Percentiles rank a stretch among this genome's conserved stretches.
Conservation (phyloP, 2,329 filamentous ascomycete genomes). For the Microsporum audouinii region DNA sequence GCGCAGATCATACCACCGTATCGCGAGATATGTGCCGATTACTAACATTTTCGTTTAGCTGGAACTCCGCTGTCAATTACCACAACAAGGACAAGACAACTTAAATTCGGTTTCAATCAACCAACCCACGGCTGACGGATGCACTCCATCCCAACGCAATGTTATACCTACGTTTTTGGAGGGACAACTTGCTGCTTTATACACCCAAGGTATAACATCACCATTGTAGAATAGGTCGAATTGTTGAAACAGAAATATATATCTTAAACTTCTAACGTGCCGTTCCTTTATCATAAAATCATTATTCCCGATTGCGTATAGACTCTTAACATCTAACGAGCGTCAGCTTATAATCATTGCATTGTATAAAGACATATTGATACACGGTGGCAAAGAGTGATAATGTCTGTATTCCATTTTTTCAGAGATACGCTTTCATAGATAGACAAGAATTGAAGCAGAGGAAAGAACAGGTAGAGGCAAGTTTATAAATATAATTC, state of each 20-base stretch:
- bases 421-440: not conserved
- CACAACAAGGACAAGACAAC: conserved; percentile 75
- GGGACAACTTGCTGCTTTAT: not conserved
- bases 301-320: not conserved
- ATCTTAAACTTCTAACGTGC: not conserved
- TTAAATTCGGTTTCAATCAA: conserved; percentile 20
- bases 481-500: not conserved
- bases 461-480: not conserved
- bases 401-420: not conserved
- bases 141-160: not conserved
- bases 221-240: conserved; percentile 3
- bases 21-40: conserved; percentile 3
- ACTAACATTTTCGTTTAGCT: conserved; percentile 44
- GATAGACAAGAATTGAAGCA: not conserved
- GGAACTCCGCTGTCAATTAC: conserved; percentile 93
- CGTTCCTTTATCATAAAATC: no score
- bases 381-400: not conserved
- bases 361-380: not conserved
- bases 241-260: conserved; percentile 3
- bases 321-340: no score
- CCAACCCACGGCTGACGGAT: not conserved
- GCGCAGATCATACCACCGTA: not conserved
- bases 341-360: no score
- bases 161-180: not conserved
- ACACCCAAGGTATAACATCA: not conserved